A percentile compares a stretch with the other conserved stretches of the same genome.
Conservation (phyloP, 83 land plant genomes). For the Larix sibirica region DNA sequence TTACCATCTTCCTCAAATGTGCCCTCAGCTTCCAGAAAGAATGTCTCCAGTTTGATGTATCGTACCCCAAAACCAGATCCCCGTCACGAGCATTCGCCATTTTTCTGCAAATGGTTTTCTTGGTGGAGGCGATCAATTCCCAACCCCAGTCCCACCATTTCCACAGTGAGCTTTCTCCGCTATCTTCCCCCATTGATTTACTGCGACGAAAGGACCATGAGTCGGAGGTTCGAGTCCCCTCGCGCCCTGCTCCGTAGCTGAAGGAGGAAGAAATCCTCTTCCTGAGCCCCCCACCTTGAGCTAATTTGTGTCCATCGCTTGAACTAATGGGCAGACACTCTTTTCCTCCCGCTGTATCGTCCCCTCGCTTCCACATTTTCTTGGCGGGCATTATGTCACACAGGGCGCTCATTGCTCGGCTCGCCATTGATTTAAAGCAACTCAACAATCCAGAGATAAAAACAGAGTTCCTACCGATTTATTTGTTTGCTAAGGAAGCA, state of each 20-base stretch:
- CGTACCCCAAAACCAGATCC: conserved; percentile 32
- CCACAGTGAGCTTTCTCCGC: conserved; percentile 27
- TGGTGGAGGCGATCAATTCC: conserved; percentile 45
- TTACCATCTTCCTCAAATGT: conserved; percentile 33
- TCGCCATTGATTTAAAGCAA: too few relatives aligned
- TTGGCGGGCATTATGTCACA: neutral
- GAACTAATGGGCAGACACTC: conserved; percentile 3
- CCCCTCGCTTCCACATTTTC: neutral
- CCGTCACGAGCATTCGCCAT: conserved; percentile 55
- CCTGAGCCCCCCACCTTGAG: conserved; percentile 26
- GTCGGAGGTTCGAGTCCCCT: conserved; percentile 16
- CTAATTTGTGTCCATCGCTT: neutral
- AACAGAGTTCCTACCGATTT: too few relatives aligned
- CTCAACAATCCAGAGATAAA: too few relatives aligned
- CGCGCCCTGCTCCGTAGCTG: conserved; percentile 17
- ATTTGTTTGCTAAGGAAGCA: too few relatives aligned
- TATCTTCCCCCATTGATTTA: conserved; percentile 36
- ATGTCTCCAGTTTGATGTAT: conserved; percentile 43
- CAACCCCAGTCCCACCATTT: conserved; percentile 59
- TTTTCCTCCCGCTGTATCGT: neutral
- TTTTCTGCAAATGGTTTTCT: conserved; percentile 39
- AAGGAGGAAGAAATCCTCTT: conserved; percentile 49
- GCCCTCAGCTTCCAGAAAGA: conserved; percentile 40
- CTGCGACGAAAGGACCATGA: conserved; percentile 36
- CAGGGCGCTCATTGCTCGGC: too few relatives aligned